Percentiles rank a stretch among this genome's conserved stretches.
These are phyloP conservation scores for Trichoderma asperellum DNA, from an alignment of 2,329 filamentous ascomycete species.

Conservation along the genomic window DNA sequence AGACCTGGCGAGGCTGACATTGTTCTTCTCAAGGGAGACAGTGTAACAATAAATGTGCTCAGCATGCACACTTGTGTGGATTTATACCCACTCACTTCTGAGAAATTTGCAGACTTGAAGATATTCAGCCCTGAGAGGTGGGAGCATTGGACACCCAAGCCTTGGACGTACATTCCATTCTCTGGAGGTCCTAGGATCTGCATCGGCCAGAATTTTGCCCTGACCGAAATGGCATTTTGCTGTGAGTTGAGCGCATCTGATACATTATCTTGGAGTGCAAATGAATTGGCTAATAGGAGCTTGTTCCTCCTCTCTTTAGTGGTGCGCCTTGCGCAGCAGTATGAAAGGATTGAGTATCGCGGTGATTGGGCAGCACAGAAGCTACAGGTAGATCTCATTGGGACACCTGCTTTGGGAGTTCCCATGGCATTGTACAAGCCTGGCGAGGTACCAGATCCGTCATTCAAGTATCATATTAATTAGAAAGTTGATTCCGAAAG, in stretches of 20 bases:
- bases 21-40: conserved; percentile 51
- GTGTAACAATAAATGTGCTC: conserved; percentile 55
- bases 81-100: conserved; percentile 52
- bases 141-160: conserved; percentile 55
- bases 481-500: not conserved
- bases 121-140: conserved; percentile 56
- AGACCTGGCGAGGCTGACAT: conserved; percentile 42
- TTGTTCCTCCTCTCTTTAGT: conserved; percentile 36
- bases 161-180: conserved; percentile 60
- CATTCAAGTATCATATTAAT: not conserved
- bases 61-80: conserved; percentile 55
- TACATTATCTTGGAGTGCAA: not conserved
- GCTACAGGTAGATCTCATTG: conserved; percentile 49
- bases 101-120: conserved; percentile 42
- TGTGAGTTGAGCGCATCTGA: conserved; percentile 38
- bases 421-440: conserved; percentile 43
- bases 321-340: conserved; percentile 60
- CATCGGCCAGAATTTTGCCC: conserved; percentile 63
- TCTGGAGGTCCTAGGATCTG: conserved; percentile 58
- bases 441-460: not conserved
- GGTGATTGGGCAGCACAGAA: conserved; percentile 49
- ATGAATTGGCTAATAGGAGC: not conserved
- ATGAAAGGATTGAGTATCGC: conserved; percentile 55
- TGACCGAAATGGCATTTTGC: conserved; percentile 59
- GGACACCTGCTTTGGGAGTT: conserved; percentile 46